Base-by-base conservation (phyloP, 2,329 filamentous ascomycete species). In the Penicillium nordicum region DNA sequence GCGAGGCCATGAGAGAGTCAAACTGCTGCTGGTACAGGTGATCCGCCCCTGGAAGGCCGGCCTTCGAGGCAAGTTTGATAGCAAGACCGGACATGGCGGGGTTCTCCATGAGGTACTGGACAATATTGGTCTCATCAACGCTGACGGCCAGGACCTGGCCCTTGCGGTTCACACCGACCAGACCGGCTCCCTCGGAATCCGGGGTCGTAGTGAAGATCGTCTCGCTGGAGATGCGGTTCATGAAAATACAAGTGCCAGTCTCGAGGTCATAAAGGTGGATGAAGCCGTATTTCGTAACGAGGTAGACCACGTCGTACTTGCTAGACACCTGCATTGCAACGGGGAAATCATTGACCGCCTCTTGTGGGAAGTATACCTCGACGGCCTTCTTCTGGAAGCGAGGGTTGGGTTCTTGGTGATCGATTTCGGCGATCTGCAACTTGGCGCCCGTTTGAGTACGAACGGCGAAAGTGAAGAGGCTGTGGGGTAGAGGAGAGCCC, bases 141-240 rank as follows among this genome's bases (percentile, higher is more conserved):
- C 88, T 92, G 59, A 97, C 94, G 55, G 92, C 91, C 60, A 99
- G 83, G 45, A 97, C 92, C 77, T 99, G 94, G 61, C 94, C 95
- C 80, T 96, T 96, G 70, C 95, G 88, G 80, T 99, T 99, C 73
- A 99, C 93, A 66, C 91, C 92, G 51, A 99, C 84, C 61, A 99
- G 88, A 67, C 95, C 95, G 44, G 88, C 85, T 18, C 91, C 95
- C 23, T 92, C 87, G 53, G 84, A 83, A 73, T 99, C 94, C 36
- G 87, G 80, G 45, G 90, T 88, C 21, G 92, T 97, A 27, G 93
- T 95, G 79, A 99, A 99, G 73, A 99, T 97, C 27, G 94, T 99
- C 73, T 99, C 94, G 80, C 92, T 96, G 34, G 94, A 99, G 70
- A 99, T 99, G 67, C 95, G 89, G 82, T 99, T 99, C 92, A 99